A percentile compares a stretch with the other conserved stretches of the same genome.
These are phyloP conservation scores for Phytophthora capsici DNA, from an alignment of 352 stramenopile species.

Conservation along the genomic window DNA sequence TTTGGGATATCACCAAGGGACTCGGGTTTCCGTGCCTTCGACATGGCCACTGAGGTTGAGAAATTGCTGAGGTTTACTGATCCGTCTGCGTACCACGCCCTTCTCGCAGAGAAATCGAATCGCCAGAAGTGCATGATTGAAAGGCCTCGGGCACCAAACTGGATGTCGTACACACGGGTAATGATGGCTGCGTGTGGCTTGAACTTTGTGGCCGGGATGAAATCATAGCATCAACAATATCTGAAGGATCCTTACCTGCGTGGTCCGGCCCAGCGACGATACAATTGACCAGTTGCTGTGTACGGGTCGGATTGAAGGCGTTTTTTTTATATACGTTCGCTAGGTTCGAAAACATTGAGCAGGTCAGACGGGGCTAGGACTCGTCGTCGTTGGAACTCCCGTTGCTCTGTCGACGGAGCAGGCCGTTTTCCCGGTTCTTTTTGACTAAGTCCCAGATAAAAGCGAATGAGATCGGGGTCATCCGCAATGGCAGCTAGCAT, in stretches of 20 bases:
- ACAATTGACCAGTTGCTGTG: constrained; percentile 1
- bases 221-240: constrained; percentile 15
- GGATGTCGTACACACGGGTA: constrained; percentile 2
- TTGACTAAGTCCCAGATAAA: neutral
- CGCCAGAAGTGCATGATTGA: constrained; percentile 16
- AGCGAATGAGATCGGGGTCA: neutral
- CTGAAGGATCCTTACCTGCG: constrained; percentile 13
- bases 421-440: neutral
- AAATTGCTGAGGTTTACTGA: constrained; percentile 22
- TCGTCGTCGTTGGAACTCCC: neutral
- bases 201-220: constrained; percentile 22
- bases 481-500: neutral
- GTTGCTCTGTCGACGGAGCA: neutral
- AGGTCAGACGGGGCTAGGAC: constrained; percentile 3
- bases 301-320: neutral
- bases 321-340: neutral
- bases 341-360: neutral
- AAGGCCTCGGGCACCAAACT: constrained; percentile 12
- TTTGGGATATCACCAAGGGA: constrained; percentile 13
- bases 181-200: constrained; percentile 20
- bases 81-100: constrained; percentile 18
- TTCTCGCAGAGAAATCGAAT: constrained; percentile 18
- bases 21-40: neutral
- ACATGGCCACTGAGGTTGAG: neutral
- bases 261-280: neutral